Conservation (phyloP, 805 yeast species). For the Starmerella floris region DNA sequence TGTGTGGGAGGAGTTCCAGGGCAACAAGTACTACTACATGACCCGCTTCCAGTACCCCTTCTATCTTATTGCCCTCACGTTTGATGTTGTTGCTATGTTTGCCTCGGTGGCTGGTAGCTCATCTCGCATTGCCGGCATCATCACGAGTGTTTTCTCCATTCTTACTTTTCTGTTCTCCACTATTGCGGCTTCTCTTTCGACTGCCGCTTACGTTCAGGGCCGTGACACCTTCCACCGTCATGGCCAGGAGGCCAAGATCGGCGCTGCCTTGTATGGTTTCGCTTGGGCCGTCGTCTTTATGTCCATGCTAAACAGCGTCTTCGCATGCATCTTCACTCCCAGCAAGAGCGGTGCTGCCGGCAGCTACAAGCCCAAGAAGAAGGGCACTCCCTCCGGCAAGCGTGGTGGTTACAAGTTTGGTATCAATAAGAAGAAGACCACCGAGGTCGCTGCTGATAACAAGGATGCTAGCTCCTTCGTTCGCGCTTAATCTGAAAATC, state of each 20-base stretch:
- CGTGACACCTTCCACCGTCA: conserved; percentile 48
- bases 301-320: conserved; percentile 23
- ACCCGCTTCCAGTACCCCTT: conserved; percentile 59
- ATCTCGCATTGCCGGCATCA: conserved; percentile 22
- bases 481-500: conserved; percentile 14
- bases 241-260: conserved; percentile 26
- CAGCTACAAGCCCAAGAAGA: conserved; percentile 64
- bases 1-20: conserved; percentile 44
- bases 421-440: conserved; percentile 19
- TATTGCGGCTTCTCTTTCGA: conserved; percentile 55
- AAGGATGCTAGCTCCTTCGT: conserved; percentile 23
- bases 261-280: conserved; percentile 38
- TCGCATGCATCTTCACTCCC: conserved; percentile 49
- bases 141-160: conserved; percentile 21
- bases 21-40: conserved; percentile 47
- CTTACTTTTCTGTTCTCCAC: conserved; percentile 23
- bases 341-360: conserved; percentile 84
- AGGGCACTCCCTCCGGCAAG: conserved; percentile 49
- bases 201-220: conserved; percentile 69
- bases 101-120: conserved; percentile 21
- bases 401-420: conserved; percentile 22
- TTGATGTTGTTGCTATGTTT: conserved; percentile 38
- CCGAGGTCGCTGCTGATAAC: conserved; percentile 16
- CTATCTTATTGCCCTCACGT: conserved; percentile 43
- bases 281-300: conserved; percentile 44